These are phyloP conservation scores for Aspergillus transmontanensis DNA, from an alignment of 2,329 filamentous ascomycete species.

Conservation along the genomic window DNA sequence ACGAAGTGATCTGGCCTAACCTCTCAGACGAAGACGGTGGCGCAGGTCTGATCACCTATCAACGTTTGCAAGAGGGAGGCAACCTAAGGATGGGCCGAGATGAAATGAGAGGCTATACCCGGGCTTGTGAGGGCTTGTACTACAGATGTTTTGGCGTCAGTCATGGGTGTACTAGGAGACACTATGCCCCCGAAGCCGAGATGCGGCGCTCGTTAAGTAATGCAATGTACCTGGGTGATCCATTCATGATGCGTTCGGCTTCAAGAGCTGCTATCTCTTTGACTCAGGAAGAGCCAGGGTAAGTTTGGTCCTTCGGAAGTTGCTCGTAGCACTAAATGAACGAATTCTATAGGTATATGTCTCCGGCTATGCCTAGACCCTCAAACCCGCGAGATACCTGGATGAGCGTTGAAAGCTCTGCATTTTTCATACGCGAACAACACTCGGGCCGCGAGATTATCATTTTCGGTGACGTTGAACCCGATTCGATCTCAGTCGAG, in stretches of 20 bases:
- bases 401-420: conserved; percentile 69
- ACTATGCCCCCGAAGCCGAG: conserved; percentile 50
- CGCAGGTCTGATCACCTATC: conserved; percentile 87
- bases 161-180: conserved; percentile 80
- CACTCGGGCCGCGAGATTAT: conserved; percentile 74
- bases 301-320: conserved; percentile 10
- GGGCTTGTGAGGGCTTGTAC: conserved; percentile 84
- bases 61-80: conserved; percentile 84
- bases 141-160: conserved; percentile 85
- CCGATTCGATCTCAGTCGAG: conserved; percentile 78
- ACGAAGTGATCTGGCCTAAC: conserved; percentile 97
- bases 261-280: not conserved
- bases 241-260: conserved; percentile 16
- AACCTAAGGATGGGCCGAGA: conserved; percentile 82
- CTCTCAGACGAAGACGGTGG: conserved; percentile 94
- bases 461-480: conserved; percentile 94
- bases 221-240: conserved; percentile 1
- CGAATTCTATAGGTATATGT: not conserved
- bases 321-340: not conserved
- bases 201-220: conserved; percentile 19
- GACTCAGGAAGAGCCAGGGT: conserved; percentile 24
- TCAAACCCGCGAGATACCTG: conserved; percentile 11
- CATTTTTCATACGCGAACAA: conserved; percentile 86
- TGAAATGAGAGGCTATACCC: conserved; percentile 78
- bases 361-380: not conserved